Evolutionary conservation across 768 basidiomycete genomes (phyloP), one percentile per base, ranked within the genome.

Genomic region (Tricholoma flavovirens): DNA sequence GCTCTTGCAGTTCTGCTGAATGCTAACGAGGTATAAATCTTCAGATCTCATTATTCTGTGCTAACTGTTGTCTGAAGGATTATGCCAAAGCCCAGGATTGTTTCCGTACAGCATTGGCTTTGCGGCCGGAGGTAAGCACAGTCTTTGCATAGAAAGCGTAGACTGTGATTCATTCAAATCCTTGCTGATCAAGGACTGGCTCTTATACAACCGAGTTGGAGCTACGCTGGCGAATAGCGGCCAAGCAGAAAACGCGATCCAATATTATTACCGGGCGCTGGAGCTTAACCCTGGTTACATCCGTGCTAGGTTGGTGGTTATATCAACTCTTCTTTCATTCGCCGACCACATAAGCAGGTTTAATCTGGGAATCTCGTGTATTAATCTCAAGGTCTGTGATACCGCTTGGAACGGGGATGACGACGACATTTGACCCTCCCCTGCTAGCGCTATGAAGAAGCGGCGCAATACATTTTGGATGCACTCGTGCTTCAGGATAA

Each of bases 201-300:
- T 91, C 36, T 71, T 98, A 56, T 96, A 90, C 71, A 98, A 98
- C 66, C 83, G 95, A 14, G 88, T 96, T 40, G 95, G 95, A 12
- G 95, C 95, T 14, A 95, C 93, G 5, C 84, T 94, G 74, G 95
- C 95, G 22, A 98, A 97, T 70, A 90, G 83, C 64, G 86, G 93
- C 21, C 76, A 75, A 53, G 80, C 93, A 11, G 83, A 81, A 33
- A 83, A 91, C 52, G 95, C 95, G n/a, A 75, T 94, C 2, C 76
- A 86, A 56, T 96, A 92, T 67, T 98, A 98, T 71, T 81, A 84
- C 64, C 82, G 79, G 30, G 95, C 95, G 1, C 77, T 97, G 30
- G 88, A 91, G 63, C 75, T 95, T 55, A 91, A 95, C 65, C 93
- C 95, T 5, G 78, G 82, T 14, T 98, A 95, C 65, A 92, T 97